A percentile compares a stretch with the other conserved stretches of the same genome.
Conservation (phyloP, 768 basidiomycete genomes). For the Leucosporidium scottii region DNA sequence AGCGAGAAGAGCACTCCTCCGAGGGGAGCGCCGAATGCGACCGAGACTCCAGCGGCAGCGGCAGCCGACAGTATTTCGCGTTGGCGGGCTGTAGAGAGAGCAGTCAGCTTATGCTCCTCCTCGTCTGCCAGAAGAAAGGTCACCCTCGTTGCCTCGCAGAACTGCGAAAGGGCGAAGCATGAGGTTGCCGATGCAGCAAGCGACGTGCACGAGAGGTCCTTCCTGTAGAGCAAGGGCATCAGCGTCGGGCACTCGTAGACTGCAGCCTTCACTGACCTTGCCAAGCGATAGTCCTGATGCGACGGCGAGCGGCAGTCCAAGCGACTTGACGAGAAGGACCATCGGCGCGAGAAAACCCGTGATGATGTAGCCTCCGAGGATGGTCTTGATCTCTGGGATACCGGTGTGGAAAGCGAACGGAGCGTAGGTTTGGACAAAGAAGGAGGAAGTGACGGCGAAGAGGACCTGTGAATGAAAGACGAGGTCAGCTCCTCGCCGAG, state of each 20-base stretch:
- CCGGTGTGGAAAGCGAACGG: slow-evolving; percentile 35
- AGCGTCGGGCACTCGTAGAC: slow-evolving; percentile 38
- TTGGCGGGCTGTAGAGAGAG: slow-evolving; percentile 50
- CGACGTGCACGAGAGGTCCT: slow-evolving; percentile 86
- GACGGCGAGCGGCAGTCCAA: slow-evolving; percentile 81
- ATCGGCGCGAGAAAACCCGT: slow-evolving; percentile 46
- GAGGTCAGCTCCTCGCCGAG: neutral
- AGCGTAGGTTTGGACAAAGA: slow-evolving; percentile 34
- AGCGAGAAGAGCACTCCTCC: slow-evolving; percentile 83
- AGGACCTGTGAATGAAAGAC: slow-evolving; percentile 8
- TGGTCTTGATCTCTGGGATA: slow-evolving; percentile 92
- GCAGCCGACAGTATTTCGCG: slow-evolving; percentile 93
- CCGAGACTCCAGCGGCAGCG: slow-evolving; percentile 91
- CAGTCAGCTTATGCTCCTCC: neutral
- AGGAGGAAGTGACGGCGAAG: slow-evolving; percentile 32
- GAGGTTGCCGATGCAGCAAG: slow-evolving; percentile 85
- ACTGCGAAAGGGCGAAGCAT: slow-evolving; percentile 73
- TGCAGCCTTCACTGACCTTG: neutral
- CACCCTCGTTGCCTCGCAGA: slow-evolving; percentile 89
- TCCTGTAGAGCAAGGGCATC: slow-evolving; percentile 1
- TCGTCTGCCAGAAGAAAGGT: neutral
- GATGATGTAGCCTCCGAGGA: slow-evolving; percentile 58
- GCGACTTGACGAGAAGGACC: slow-evolving; percentile 77
- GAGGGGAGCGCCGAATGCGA: slow-evolving; percentile 94
- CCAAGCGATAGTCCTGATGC: slow-evolving; percentile 58